Evolutionary conservation across 2,329 filamentous ascomycete species (phyloP), one percentile per base, ranked within the genome.

Genomic region (Gliomastix tumulicola): DNA sequence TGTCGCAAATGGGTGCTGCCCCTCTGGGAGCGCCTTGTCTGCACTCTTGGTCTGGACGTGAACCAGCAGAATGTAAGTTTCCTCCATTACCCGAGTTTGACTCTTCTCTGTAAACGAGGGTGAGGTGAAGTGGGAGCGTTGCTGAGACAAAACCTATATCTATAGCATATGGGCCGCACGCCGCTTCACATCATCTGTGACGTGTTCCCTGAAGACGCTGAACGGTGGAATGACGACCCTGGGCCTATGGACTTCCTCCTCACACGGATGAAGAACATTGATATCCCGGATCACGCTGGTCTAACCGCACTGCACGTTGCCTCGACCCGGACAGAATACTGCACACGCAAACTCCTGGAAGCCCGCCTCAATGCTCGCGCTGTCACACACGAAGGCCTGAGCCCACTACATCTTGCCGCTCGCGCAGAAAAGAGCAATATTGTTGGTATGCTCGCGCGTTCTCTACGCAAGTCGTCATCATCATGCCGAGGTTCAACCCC

Each of bases 271-370:
- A 28, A 8, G 7, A 28, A 28, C 25, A 7, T 28, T 6, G 2
- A 28, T 28, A 15, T 28, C 25, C 5, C 5, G 15, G 25, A 28
- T 6, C 25, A 28, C 8, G 25, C 25, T 8, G 25, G 25, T 8
- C 25, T 28, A 30, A 36, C 23, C 8, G 34, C 23, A 12, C 20
- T 36, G n/a, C 23, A 36, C 23, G 7, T 30, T n/a, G 23, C 34
- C 10, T 36, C 23, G 23, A 30, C 34, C 15, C 23, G 23, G 20
- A 6, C 23, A n/a, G 34, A 36, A n/a, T 36, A 36, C 21, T 36
- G 16, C 20, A 36, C 34, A 2, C 11, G 20, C 22, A 36, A 36
- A 30, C 34, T 36, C 23, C n/a, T 36, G 23, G 18, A 30, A 2
- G 23, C 34, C 23, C 9, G 9, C 18, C 34, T 36, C 23, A 16